Conservation (phyloP, 108 stramenopile genomes). For the Pseudonitzschia multistriata region DNA sequence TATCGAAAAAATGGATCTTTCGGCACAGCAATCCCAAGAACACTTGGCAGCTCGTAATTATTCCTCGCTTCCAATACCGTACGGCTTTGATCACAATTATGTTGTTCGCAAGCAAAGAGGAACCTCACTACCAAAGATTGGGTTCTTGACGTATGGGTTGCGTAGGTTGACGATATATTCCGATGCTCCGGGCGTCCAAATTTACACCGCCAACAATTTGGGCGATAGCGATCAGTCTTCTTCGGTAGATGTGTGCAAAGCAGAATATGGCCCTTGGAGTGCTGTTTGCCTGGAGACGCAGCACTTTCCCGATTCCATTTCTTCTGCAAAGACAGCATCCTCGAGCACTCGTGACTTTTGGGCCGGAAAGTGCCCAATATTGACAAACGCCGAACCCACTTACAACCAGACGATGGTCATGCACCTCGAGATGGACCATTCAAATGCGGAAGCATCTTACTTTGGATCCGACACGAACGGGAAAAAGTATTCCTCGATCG, state of each 20-base stretch:
- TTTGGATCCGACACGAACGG: slow-evolving; percentile 36
- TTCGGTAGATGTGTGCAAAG: slow-evolving; percentile 39
- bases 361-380: slow-evolving; percentile 61
- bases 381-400: slow-evolving; percentile 42
- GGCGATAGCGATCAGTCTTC: slow-evolving; percentile 26
- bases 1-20: slow-evolving; percentile 27
- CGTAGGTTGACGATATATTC: slow-evolving; percentile 51
- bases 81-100: slow-evolving; percentile 88
- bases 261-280: slow-evolving; percentile 59
- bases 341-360: slow-evolving; percentile 36
- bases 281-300: slow-evolving; percentile 88
- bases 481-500: slow-evolving; percentile 28
- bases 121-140: slow-evolving; percentile 22
- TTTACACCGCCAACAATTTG: slow-evolving; percentile 85
- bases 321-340: slow-evolving; percentile 8
- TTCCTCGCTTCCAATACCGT: slow-evolving; percentile 33
- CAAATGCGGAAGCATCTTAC: background rate
- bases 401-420: slow-evolving; percentile 54
- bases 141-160: slow-evolving; percentile 17
- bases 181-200: slow-evolving; percentile 82
- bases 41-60: slow-evolving; percentile 24
- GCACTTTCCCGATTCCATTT: slow-evolving; percentile 75
- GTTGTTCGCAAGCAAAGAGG: slow-evolving; percentile 41
- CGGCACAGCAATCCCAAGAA: slow-evolving; percentile 13
- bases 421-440: slow-evolving; percentile 20